Base-by-base conservation (phyloP, 2,329 filamentous ascomycete genomes). In the Erysiphe neolycopersici region DNA sequence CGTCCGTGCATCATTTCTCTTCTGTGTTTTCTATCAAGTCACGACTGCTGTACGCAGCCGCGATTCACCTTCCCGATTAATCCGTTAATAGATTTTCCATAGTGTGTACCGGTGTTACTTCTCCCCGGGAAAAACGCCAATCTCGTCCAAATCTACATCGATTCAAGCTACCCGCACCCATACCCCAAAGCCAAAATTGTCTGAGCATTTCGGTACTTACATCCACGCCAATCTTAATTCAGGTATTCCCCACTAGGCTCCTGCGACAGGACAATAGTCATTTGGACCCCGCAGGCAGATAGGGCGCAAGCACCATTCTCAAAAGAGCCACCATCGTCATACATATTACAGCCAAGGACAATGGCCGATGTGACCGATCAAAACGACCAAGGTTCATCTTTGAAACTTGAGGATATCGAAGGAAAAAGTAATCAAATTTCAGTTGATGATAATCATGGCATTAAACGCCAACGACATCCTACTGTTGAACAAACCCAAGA, bases 401-500 rank as follows among this genome's bases (percentile, higher is more conserved):
- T 71, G 54, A 76, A 79, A 54, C 70, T 79, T 58, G 79, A 83
- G 56, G 79, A 84, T 53, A 64, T 70, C 52, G 68, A 73, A 54
- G 79, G 78, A 62, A 84, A 85, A 65, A 79, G 79, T 61, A 77
- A 69, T 56, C 61, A 65, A 44, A 51, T 51, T 43, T 47, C 52
- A 5, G 66, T 65, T 56, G 60, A 64, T 51, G 79, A 85, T 58
- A 71, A 65, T 62, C 82, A 85, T 60, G 84, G 83, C 60, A 72
- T 84, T 63, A 95, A 95, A 71, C 84, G 87, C 55, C 73, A 71
- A 61, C 82, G 89, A 59, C 75, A 80, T 50, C 77, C 79, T 54
- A 71, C 76, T 43, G 76, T 76, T 56, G 87, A 95, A 60, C 89
- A 95, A 60, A 22, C 19, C 19, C 19, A 22, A 22, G 89, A 95